These are phyloP conservation scores for Butyriboletus appendiculatus DNA, from an alignment of 1,284 basidiomycete genomes.

Conservation along the genomic window DNA sequence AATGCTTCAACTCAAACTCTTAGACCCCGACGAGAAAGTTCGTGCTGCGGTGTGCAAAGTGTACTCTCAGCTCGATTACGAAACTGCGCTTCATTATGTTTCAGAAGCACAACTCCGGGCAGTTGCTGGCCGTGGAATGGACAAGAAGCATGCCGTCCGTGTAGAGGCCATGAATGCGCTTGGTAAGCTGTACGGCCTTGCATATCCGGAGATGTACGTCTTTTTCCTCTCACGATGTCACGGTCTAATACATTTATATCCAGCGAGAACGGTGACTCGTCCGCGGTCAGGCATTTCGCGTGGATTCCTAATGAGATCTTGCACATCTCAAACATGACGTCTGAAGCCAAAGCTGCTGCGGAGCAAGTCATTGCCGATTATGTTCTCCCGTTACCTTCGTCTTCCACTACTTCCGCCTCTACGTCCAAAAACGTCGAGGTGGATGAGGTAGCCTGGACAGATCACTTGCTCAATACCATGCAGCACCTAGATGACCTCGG, in stretches of 20 bases:
- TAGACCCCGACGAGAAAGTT: constrained; percentile 92
- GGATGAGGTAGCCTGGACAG: constrained; percentile 84
- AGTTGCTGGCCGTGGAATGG: constrained; percentile 75
- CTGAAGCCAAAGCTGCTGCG: constrained; percentile 61
- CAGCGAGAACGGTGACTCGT: constrained; percentile 79
- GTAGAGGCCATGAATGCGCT: constrained; percentile 77
- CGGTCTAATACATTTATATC: background rate
- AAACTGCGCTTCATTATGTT: constrained; percentile 85
- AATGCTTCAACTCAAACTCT: constrained; percentile 63
- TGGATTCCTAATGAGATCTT: constrained; percentile 92
- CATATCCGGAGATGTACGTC: constrained; percentile 87
- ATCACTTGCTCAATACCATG: constrained; percentile 78
- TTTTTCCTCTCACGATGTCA: background rate
- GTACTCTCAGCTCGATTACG: constrained; percentile 87
- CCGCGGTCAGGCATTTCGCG: constrained; percentile 79
- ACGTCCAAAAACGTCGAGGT: constrained; percentile 59
- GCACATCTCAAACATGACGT: constrained; percentile 47
- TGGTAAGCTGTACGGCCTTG: constrained; percentile 79
- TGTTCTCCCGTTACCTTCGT: constrained; percentile 78
- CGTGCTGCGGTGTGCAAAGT: constrained; percentile 83
- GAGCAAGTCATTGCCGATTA: constrained; percentile 71
- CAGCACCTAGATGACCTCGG: constrained; percentile 66
- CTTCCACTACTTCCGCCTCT: constrained; percentile 38
- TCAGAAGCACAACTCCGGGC: constrained; percentile 61
- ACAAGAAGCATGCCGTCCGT: constrained; percentile 89